Percentiles rank a stretch among this genome's conserved stretches.
phyloP scores from a whole-genome alignment of 2,329 filamentous ascomycete genomes.

The Cladorrhinum sp. region DNA sequence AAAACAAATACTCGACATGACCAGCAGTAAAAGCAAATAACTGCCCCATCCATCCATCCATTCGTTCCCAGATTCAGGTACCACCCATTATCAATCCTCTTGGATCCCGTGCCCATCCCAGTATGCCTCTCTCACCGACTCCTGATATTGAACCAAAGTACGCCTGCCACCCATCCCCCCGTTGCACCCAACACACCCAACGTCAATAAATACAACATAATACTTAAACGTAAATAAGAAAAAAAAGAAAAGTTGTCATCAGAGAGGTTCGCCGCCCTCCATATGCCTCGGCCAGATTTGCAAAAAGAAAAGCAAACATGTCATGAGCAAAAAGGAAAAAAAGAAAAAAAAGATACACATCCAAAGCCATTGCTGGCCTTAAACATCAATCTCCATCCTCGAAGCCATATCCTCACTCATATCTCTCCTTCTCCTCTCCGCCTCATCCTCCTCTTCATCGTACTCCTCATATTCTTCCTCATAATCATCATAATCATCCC shows the following conservation, averaged over 20 bases:
- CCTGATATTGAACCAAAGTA: slow-evolving; percentile 5
- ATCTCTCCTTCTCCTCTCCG: slow-evolving; percentile 42
- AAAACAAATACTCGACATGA: neutral
- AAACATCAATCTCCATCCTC: slow-evolving; percentile 58
- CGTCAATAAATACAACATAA: slow-evolving; percentile 5
- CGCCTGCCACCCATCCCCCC: neutral
- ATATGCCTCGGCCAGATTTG: too few relatives aligned
- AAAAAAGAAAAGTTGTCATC: slow-evolving; percentile 19
- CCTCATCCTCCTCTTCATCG: slow-evolving; percentile 38
- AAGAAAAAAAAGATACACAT: neutral
- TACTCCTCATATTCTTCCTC: slow-evolving; percentile 35
- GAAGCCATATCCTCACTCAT: slow-evolving; percentile 63
- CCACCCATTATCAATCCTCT: neutral
- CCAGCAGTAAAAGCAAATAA: neutral
- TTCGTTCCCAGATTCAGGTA: too few relatives aligned
- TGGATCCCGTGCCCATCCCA: neutral
- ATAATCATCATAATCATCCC: slow-evolving; percentile 46
- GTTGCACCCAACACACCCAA: too few relatives aligned
- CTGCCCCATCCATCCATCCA: neutral
- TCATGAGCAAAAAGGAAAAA: slow-evolving; percentile 1
- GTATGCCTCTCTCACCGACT: slow-evolving; percentile 25
- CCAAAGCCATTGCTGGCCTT: too few relatives aligned
- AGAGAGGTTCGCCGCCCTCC: too few relatives aligned
- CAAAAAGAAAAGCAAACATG: neutral
- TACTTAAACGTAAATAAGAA: slow-evolving; percentile 1